Base-by-base conservation (phyloP, 176 grass and related monocot genomes). In the Elaeis guineensis region DNA sequence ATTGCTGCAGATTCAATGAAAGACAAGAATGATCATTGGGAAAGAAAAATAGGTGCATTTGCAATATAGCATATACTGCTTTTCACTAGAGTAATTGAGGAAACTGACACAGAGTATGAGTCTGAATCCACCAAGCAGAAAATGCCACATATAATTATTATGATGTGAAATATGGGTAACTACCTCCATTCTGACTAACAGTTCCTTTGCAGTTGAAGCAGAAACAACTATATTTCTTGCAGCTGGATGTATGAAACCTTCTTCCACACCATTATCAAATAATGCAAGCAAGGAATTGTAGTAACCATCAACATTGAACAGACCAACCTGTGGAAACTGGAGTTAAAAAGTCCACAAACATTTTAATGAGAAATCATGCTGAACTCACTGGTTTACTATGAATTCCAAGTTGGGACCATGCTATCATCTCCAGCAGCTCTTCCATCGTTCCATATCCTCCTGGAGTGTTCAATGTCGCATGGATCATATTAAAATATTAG, bases 361-460 rank as follows among this genome's bases (percentile, higher is more conserved):
- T 44, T 3, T 14, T 44, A 11, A 14, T 44, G 11, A 3, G 35
- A 44, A 44, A 14, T 44, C 35, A 1, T 30, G 35, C 35, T 3
- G 35, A 55, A 76, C 86, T 88, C 51, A 97, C 92, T 70, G 92
- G 78, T 74, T 97, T 97, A 22, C 91, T 80, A 70, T 97, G 92
- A 57, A 97, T 97, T 69, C 92, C 92, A n/a, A 97, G 78, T 67
- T 97, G 92, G 54, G 92, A 85, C 92, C 92, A 97, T 73, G 92
- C 85, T 58, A 88, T 97, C 92, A 97, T 97, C 87, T 97, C 87
- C 72, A 97, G 55, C 65, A 97, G 65, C 72, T 91, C 87, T 62
- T 97, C 93, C 93, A 98, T 98, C 58, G 93, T 98, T 75, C 93
- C 93, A 74, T 91, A 98, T 49, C 91, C 91, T 71, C 91, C 91